phyloP scores from a whole-genome alignment of 176 grass and related monocot genomes.

The Pontederia paniculata region DNA sequence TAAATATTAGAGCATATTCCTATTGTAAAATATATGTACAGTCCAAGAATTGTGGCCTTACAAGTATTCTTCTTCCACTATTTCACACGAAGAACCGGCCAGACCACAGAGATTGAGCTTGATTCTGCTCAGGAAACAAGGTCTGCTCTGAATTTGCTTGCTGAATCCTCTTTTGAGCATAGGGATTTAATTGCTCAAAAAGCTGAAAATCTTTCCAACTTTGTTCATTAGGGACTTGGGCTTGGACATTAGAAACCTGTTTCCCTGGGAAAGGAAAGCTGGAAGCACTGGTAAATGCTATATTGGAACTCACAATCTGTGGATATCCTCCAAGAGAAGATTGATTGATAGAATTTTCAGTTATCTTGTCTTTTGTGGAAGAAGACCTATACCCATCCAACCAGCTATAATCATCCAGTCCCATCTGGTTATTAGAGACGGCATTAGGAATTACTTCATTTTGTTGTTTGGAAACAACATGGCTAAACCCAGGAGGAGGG shows the following conservation, averaged over 20 bases:
- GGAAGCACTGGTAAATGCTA: conserved; percentile 24
- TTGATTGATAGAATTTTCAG: conserved; percentile 21
- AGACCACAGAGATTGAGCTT: conserved; percentile 49
- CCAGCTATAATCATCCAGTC: conserved; percentile 66
- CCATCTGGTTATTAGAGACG: conserved; percentile 22
- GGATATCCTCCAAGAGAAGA: conserved; percentile 26
- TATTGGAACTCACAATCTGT: conserved; percentile 20
- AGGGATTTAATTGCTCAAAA: conserved; percentile 57
- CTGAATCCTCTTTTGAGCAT: conserved; percentile 32
- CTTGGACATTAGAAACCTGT: conserved; percentile 29
- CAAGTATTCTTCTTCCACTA: conserved; percentile 37
- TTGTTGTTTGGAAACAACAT: conserved; percentile 38
- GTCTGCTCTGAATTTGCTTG: conserved; percentile 34
- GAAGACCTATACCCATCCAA: conserved; percentile 43
- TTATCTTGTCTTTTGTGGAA: conserved; percentile 11
- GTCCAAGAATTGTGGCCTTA: conserved; percentile 25
- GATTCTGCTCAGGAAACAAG: conserved; percentile 38
- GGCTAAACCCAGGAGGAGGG: conserved; percentile 75
- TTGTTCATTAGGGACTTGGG: conserved; percentile 23
- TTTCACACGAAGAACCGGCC: conserved; percentile 68
- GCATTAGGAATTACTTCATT: conserved; percentile 31
- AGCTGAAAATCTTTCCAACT: conserved; percentile 79
- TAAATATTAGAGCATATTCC: conserved; percentile 17
- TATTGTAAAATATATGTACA: not conserved
- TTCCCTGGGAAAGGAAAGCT: conserved; percentile 50